Evolutionary conservation across 768 basidiomycete species (phyloP), one percentile per base, ranked within the genome.

Genomic region (Grammothele lineata): DNA sequence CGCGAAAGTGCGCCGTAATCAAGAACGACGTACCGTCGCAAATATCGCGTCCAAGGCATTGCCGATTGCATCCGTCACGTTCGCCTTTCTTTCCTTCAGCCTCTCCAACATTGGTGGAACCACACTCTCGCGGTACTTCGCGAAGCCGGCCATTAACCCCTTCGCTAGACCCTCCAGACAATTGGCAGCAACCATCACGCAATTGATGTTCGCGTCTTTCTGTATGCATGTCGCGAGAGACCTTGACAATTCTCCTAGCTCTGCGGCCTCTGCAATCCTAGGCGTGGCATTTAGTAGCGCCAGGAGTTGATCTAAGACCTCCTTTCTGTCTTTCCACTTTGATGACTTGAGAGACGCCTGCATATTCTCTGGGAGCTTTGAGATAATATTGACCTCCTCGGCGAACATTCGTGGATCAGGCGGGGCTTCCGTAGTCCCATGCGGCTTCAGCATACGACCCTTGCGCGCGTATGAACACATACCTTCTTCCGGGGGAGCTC

Each of bases 261-360:
- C 89, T 6, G 85, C 70, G 2, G 83, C 74, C 57, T 95, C 92
- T 57, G 83, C 83, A 57, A 97, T 87, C 47, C 83, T 78, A 11
- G 85, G 83, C 3, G 85, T 76, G 7, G 80, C 69, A 43, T 78
- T 77, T 24, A 98, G 67, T 27, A 91, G 67, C 2, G 78, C 77
- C 37, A 82, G 72, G 19, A 95, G 74, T 22, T 91, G 90, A 54
- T 96, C 93, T 25, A 98, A 71, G 2, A 80, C 87, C 57, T 94
- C 89, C 61, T 97, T 93, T 33, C 92, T 81, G 55, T 99, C 96
- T 61, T 99, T 98, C 96, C 96, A 99, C 66, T 98, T 97, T 0
- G 91, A 82, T 4, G 96, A 98, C 19, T 83, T 78, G 40, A 99
- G 73, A 41, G 77, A 71, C 2, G 82, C 72, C 48, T 88, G 80